A percentile compares a stretch with the other conserved stretches of the same genome.
phyloP scores from a whole-genome alignment of 108 stramenopile species.

The Fistulifera solaris region DNA sequence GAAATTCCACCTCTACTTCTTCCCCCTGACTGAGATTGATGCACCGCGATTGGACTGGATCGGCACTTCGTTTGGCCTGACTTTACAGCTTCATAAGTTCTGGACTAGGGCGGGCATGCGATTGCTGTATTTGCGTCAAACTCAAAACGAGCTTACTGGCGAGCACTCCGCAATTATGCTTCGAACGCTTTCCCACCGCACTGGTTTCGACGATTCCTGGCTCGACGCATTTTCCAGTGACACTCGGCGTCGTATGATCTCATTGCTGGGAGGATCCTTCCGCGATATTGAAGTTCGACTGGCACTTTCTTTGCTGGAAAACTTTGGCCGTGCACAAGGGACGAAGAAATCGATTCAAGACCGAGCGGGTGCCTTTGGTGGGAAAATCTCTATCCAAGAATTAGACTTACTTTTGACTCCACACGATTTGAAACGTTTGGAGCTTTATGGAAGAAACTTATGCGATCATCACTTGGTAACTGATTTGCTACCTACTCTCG shows the following conservation, averaged over 20 bases:
- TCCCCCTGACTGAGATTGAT: constrained; percentile 71
- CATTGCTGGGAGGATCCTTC: constrained; percentile 81
- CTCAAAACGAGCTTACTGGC: constrained; percentile 96
- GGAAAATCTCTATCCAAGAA: constrained; percentile 61
- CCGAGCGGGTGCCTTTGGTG: constrained; percentile 33
- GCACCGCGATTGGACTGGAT: constrained; percentile 95
- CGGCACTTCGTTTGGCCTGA: constrained; percentile 94
- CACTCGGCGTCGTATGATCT: constrained; percentile 75
- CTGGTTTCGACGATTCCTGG: constrained; percentile 85
- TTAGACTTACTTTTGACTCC: constrained; percentile 75
- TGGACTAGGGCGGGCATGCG: constrained; percentile 88
- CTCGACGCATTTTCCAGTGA: constrained; percentile 87
- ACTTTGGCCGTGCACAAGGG: constrained; percentile 17
- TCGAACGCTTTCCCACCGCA: constrained; percentile 67
- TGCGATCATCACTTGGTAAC: constrained; percentile 98
- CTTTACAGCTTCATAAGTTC: constrained; percentile 82
- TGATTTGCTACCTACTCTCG: constrained; percentile 86
- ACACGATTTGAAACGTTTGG: constrained; percentile 95
- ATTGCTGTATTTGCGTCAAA: constrained; percentile 94
- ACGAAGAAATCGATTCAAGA: constrained; percentile 28
- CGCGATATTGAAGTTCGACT: constrained; percentile 68
- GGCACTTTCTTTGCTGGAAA: constrained; percentile 69
- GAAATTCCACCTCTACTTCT: constrained; percentile 93
- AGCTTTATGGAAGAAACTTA: constrained; percentile 93
- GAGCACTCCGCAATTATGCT: constrained; percentile 95